Conservation (phyloP, 306 rosid genomes). For the Cicer arietinum region DNA sequence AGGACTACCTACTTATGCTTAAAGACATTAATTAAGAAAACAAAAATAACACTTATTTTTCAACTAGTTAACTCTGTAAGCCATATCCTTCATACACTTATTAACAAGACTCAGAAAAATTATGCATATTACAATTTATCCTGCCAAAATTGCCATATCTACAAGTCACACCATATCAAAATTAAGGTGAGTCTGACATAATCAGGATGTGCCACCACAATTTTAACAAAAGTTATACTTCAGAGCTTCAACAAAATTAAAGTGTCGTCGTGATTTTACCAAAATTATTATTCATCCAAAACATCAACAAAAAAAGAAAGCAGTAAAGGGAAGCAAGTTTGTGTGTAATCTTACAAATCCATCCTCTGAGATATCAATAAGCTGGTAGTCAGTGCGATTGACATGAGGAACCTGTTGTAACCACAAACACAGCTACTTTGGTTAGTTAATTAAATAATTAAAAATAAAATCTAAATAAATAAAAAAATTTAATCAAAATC, state of each 20-base stretch:
- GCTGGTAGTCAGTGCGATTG: conserved; percentile 92
- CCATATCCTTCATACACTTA: background rate
- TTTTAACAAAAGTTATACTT: too few species aligned
- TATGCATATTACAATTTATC: conserved; percentile 3
- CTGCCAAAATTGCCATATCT: conserved; percentile 9
- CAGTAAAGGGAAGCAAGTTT: background rate
- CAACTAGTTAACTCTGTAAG: background rate
- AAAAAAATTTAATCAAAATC: background rate
- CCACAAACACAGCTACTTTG: background rate
- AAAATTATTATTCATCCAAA: too few species aligned
- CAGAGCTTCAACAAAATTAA: too few species aligned
- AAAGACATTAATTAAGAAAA: background rate
- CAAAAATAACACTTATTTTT: too few species aligned
- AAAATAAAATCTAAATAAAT: conserved; percentile 2
- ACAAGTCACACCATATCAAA: background rate
- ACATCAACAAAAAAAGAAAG: background rate
- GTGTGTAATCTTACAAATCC: conserved; percentile 75
- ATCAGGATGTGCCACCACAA: too few species aligned
- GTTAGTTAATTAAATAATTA: background rate
- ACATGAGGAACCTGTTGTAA: conserved; percentile 87
- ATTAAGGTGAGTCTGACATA: too few species aligned
- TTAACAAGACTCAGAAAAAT: background rate
- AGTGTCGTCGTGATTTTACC: too few species aligned
- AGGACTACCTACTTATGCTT: conserved; percentile 4
- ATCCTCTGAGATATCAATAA: conserved; percentile 95